Evolutionary conservation across 139 green algal species (phyloP).

Genomic region (Deuterostichococcus epilithicus): DNA sequence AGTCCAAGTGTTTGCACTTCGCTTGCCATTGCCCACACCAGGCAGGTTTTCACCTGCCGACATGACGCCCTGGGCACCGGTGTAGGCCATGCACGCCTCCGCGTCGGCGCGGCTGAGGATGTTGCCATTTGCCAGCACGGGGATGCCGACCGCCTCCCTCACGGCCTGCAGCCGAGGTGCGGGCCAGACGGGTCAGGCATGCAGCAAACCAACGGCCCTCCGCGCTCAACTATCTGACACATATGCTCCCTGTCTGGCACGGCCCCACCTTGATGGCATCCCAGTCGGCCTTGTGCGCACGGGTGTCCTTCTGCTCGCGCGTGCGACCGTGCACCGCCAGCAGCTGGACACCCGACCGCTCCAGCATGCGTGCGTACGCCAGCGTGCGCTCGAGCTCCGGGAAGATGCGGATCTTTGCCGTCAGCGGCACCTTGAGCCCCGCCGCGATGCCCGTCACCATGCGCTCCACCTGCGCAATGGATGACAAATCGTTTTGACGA

Average conservation of each 20-base stretch:
- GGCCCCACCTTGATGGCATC: slow-evolving; percentile 60
- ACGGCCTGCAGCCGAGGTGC: slow-evolving; percentile 37
- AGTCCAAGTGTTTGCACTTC: too few species aligned
- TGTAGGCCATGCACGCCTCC: slow-evolving; percentile 66
- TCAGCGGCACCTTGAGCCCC: slow-evolving; percentile 60
- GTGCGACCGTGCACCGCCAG: slow-evolving; percentile 94
- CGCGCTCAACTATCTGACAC: neutral
- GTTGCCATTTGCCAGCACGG: slow-evolving; percentile 90
- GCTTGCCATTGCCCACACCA: too few species aligned
- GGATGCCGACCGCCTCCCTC: slow-evolving; percentile 54
- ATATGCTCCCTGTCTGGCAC: slow-evolving; percentile 17
- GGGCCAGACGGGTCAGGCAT: neutral
- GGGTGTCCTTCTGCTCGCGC: slow-evolving; percentile 83
- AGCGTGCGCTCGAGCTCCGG: slow-evolving; percentile 76
- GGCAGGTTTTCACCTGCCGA: slow-evolving; percentile 51
- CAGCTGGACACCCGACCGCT: slow-evolving; percentile 77
- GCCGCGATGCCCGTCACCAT: slow-evolving; percentile 13
- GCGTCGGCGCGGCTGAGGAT: slow-evolving; percentile 61
- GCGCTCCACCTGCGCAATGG: neutral
- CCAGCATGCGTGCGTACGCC: slow-evolving; percentile 89
- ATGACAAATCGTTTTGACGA: too few species aligned
- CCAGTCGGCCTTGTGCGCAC: slow-evolving; percentile 70
- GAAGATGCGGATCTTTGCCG: slow-evolving; percentile 91
- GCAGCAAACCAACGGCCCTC: neutral
- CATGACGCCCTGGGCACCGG: slow-evolving; percentile 77